Evolutionary conservation across 257 asterid genomes (phyloP), one percentile per base, ranked within the genome.

Genomic region (Solanum gracilifrons): DNA sequence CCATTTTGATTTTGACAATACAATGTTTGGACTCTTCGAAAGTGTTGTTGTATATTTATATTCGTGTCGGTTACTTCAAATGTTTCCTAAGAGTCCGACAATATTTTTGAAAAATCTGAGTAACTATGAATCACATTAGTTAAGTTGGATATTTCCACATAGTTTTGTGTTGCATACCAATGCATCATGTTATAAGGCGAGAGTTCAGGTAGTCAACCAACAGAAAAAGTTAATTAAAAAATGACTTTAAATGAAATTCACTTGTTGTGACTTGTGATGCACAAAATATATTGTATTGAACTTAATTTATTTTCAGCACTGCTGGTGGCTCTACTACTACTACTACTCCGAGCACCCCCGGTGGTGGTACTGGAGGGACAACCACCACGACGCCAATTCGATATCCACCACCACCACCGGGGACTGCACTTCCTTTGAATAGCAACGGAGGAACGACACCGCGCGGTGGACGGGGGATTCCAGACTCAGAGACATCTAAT

Each of bases 321-420:
- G 95, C 96, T 46, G 98, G 98, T 64, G 95, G 95, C 84, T 20
- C 76, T 5, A 74, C 89, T 4, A 69, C 39, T 7, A 72, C 79
- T 7, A 73, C 80, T 33, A 29, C 89, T 7, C 84, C 91, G 64
- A 82, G 31, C 85, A 43, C 39, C 25, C 27, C 10, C 1, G 39
- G 85, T 46, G 48, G 48, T 20, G 93, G 90, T 11, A 2, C 62
- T 6, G 62, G 62, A 51, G 92, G 90, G 58, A 58, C 90, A 9
- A 89, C 89, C 55, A 39, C 80, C 39, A 39, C 85, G 3, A 89
- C 90, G 0, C 93, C 95, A 9, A 36, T 35, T 13, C 16, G 66
- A 20, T 80, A 7, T 21, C 93, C 93, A 10, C 92, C 96, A 8
- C 93, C 94, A 60, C 93, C 94, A 60, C 92, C 90, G 5, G 90